Evolutionary conservation across 225 moss, liverwort and hornwort genomes (phyloP).

Genomic region (Polytrichum commune): DNA sequence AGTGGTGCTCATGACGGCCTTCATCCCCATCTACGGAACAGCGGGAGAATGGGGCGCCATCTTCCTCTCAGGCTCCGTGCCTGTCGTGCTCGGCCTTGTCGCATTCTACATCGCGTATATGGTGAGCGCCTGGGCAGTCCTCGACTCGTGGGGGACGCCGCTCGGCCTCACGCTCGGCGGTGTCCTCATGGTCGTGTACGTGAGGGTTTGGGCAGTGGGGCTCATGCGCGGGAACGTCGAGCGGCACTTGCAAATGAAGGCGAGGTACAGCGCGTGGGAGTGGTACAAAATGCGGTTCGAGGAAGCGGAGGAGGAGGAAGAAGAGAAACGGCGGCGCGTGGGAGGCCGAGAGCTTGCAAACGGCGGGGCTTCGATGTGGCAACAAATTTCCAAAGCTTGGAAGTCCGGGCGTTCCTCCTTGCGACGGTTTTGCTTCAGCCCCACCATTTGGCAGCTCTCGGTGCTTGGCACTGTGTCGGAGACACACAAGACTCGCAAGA

Average conservation of each 20-base stretch:
- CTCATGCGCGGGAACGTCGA: constrained; percentile 49
- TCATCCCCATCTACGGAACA: constrained; percentile 45
- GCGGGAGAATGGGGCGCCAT: constrained; percentile 48
- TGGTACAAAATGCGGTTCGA: constrained; percentile 23
- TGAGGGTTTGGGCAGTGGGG: constrained; percentile 37
- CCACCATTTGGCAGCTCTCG: constrained; percentile 31
- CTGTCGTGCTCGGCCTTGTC: constrained; percentile 39
- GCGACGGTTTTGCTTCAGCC: constrained; percentile 20
- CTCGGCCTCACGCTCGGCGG: constrained; percentile 41
- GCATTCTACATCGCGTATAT: constrained; percentile 56
- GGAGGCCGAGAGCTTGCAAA: too few species aligned
- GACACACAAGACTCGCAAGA: constrained; percentile 5
- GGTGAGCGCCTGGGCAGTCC: constrained; percentile 30
- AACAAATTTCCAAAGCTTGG: not conserved
- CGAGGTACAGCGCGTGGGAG: constrained; percentile 27
- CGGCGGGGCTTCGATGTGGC: not conserved
- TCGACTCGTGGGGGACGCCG: constrained; percentile 35
- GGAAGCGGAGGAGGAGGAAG: not conserved
- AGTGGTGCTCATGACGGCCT: constrained; percentile 58
- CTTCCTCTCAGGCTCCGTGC: constrained; percentile 53
- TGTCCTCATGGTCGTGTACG: constrained; percentile 31
- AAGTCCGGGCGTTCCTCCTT: not conserved
- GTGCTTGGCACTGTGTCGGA: constrained; percentile 7
- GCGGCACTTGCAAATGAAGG: constrained; percentile 19
- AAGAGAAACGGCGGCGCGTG: not conserved